Evolutionary conservation across 495 filamentous ascomycete genomes (phyloP), one percentile per base, ranked within the genome.

Genomic region (Hyaloscypha hepaticicola): DNA sequence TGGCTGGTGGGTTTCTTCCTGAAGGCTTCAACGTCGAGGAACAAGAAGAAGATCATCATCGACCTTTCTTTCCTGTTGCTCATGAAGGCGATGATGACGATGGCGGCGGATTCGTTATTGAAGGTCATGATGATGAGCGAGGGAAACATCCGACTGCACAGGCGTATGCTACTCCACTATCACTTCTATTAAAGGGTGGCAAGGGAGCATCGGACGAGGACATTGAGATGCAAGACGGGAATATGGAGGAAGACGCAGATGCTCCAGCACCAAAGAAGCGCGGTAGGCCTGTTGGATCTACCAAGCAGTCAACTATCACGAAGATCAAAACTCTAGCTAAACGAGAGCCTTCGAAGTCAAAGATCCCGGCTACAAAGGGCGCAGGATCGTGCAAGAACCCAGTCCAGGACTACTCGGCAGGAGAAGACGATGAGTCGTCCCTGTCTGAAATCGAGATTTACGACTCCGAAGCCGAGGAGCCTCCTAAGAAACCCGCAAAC

Each of bases 1-100:
- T 79, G 72, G 83, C 73, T 5, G 85, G 86, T 4, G 84, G 82
- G 0, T 88, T 88, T 63, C 62, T 87, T 9, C 80, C 75, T 1
- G 80, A 85, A 64, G 84, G 81, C 29, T 61, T 69, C 29, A 66
- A 72, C 49, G 72, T 66, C 27, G 73, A 71, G 50, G 64, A 67
- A 31, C 31, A 49, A n/a, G 56, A 57, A 66, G 58, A 56, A 2
- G 11, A 60, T 24, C 61, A 60, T 33, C 19, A 51, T 34, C 21
- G 59, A 60, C 64, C 60, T 50, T 73, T 70, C 63, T 73, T 69
- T 29, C 69, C 69, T 9, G 66, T 66, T 31, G 51, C 52, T 25
- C 70, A 69, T 21, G 69, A 72, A 21, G 70, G 69, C 6, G 69
- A 70, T 25, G 65, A 66, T 9, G 71, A 70, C 1, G 31, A 68